Evolutionary conservation across 2,329 filamentous ascomycete species (phyloP).

Genomic region (Leptographium radiaticola): DNA sequence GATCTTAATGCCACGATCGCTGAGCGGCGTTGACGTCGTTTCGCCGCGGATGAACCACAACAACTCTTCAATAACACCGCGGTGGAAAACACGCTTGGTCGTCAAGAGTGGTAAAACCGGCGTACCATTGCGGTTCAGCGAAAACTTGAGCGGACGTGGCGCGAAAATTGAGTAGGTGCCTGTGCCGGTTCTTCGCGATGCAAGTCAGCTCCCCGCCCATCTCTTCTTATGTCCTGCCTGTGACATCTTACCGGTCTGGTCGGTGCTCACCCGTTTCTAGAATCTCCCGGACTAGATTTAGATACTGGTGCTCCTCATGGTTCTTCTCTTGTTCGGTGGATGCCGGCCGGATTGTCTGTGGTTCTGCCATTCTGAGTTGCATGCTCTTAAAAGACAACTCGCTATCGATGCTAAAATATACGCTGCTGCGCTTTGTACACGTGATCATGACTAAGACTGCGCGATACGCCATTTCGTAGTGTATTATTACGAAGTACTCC

Average conservation of each 20-base stretch:
- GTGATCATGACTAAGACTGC: no score
- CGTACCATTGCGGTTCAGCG: constrained; percentile 49
- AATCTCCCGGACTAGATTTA: constrained; percentile 78
- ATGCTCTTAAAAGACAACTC: no score
- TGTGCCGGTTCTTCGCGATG: constrained; percentile 63
- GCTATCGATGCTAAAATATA: no score
- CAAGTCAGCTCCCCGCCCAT: not conserved
- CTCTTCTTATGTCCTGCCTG: not conserved
- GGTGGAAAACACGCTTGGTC: constrained; percentile 90
- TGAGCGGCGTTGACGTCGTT: constrained; percentile 68
- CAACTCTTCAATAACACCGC: constrained; percentile 80
- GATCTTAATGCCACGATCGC: constrained; percentile 76
- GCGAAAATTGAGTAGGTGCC: constrained; percentile 86
- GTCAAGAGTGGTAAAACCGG: constrained; percentile 85
- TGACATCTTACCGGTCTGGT: constrained; percentile 55
- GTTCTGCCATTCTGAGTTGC: no score
- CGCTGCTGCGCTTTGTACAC: no score
- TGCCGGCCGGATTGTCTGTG: no score
- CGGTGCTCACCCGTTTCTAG: constrained; percentile 73
- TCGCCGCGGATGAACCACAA: constrained; percentile 88
- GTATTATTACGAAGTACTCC: no score
- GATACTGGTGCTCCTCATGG: constrained; percentile 79
- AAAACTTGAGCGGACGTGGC: constrained; percentile 75
- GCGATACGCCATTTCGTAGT: no score
- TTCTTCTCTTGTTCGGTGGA: not conserved